Percentiles rank a stretch among this genome's conserved stretches.
phyloP scores from a whole-genome alignment of 139 green algal genomes.

The Picochlorum sp. region DNA sequence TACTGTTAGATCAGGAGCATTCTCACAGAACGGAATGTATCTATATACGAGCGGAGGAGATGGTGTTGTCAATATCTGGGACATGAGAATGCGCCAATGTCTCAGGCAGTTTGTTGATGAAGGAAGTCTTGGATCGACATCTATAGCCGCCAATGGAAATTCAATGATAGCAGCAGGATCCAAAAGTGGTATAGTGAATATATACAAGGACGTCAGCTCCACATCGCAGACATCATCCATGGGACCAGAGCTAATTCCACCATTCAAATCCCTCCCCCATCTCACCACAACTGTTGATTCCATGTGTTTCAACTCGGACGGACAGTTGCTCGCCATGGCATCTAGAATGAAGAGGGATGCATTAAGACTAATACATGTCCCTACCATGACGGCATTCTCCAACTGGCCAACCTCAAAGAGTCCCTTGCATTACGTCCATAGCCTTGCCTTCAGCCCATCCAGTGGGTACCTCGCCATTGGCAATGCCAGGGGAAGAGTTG shows the following conservation, averaged over 20 bases:
- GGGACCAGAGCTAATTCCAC: slow-evolving; percentile 9
- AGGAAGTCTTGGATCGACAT: slow-evolving; percentile 44
- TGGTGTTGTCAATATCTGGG: slow-evolving; percentile 83
- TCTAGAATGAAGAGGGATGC: slow-evolving; percentile 77
- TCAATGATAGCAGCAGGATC: slow-evolving; percentile 57
- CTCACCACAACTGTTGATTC: slow-evolving; percentile 77
- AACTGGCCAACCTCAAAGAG: slow-evolving; percentile 85
- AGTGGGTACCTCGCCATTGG: slow-evolving; percentile 78
- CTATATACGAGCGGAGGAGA: slow-evolving; percentile 69
- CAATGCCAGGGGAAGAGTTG: slow-evolving; percentile 72
- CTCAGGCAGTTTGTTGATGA: slow-evolving; percentile 59
- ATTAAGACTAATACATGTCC: slow-evolving; percentile 81
- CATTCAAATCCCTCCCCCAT: slow-evolving; percentile 66
- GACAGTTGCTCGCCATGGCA: slow-evolving; percentile 66
- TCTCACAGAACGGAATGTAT: slow-evolving; percentile 49
- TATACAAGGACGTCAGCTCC: slow-evolving; percentile 52
- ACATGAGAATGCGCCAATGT: slow-evolving; percentile 79
- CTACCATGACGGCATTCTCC: slow-evolving; percentile 69
- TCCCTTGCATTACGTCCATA: slow-evolving; percentile 86
- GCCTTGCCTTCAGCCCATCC: slow-evolving; percentile 69
- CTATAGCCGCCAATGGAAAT: slow-evolving; percentile 49
- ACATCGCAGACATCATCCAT: slow-evolving; percentile 6
- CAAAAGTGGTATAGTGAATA: slow-evolving; percentile 72
- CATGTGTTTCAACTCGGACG: slow-evolving; percentile 75
- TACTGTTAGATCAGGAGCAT: slow-evolving; percentile 54